phyloP scores from a whole-genome alignment of 2,329 filamentous ascomycete genomes.

The Xylaria sp. region DNA sequence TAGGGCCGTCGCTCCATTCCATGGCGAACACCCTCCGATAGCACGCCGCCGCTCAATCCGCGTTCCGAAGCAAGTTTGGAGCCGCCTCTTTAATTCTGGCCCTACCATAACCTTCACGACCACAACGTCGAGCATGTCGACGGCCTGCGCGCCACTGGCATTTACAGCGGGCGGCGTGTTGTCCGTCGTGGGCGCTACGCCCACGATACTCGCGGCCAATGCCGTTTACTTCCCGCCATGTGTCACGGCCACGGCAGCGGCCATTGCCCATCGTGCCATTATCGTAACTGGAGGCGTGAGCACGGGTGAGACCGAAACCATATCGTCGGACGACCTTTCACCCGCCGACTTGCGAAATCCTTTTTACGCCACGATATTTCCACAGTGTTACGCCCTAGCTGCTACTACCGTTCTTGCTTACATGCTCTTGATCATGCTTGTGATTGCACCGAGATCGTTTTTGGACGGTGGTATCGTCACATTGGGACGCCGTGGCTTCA shows the following conservation, averaged over 20 bases:
- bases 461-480: conserved; percentile 85
- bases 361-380: conserved; percentile 92
- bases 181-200: conserved; percentile 57
- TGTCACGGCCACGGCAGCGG: conserved; percentile 49
- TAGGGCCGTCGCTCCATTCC: conserved; percentile 37
- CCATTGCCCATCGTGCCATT: conserved; percentile 47
- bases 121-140: conserved; percentile 31
- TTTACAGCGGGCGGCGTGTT: conserved; percentile 54
- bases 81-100: conserved; percentile 34
- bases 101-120: conserved; percentile 38
- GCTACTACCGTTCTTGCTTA: conserved; percentile 91
- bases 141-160: conserved; percentile 48
- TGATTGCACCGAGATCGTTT: conserved; percentile 94
- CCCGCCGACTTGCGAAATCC: conserved; percentile 79
- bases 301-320: conserved; percentile 45
- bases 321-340: conserved; percentile 50
- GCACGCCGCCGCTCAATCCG: conserved; percentile 29
- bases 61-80: conserved; percentile 32
- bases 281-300: conserved; percentile 50
- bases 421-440: conserved; percentile 89
- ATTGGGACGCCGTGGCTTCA: conserved; percentile 81
- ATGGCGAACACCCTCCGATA: conserved; percentile 44
- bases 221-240: conserved; percentile 66
- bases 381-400: conserved; percentile 90
- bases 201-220: conserved; percentile 63